Conservation (phyloP, 352 stramenopile species). For the Phytophthora citrophthora region DNA sequence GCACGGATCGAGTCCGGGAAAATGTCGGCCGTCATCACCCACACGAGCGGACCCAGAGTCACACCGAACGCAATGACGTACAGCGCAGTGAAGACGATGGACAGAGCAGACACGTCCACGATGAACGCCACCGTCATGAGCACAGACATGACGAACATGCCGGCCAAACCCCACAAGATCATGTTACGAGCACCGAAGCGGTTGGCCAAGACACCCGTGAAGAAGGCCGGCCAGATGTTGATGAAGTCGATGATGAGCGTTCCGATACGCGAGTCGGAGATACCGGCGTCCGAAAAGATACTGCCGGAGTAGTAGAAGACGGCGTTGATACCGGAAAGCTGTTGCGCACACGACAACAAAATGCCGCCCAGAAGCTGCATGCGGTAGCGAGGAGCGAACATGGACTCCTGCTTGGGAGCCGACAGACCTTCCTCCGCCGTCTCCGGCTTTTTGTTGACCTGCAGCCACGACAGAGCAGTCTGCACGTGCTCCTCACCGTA, state of each 20-base stretch:
- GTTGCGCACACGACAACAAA: constrained; percentile 33
- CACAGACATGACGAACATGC: constrained; percentile 40
- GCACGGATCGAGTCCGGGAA: constrained; percentile 27
- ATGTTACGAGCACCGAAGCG: constrained; percentile 60
- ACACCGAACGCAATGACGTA: constrained; percentile 20
- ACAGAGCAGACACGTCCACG: constrained; percentile 26
- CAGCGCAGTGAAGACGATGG: constrained; percentile 23
- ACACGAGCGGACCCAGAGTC: constrained; percentile 20
- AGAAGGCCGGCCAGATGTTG: constrained; percentile 32
- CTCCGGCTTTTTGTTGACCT: constrained; percentile 17
- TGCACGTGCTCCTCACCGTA: constrained; percentile 41
- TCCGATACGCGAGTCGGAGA: constrained; percentile 28
- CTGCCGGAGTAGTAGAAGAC: constrained; percentile 20
- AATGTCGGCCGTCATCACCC: constrained; percentile 26
- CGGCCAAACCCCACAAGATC: constrained; percentile 48
- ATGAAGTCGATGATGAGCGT: constrained; percentile 33
- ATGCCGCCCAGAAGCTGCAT: constrained; percentile 58
- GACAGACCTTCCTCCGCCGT: constrained; percentile 15
- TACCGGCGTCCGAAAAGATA: constrained; percentile 28
- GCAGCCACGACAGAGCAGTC: constrained; percentile 32
- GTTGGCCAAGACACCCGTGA: constrained; percentile 30
- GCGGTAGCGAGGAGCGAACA: constrained; percentile 37
- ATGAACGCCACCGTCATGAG: constrained; percentile 34
- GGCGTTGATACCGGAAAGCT: constrained; percentile 20
- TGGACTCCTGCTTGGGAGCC: constrained; percentile 30